phyloP scores from a whole-genome alignment of 345 rosid genomes.

The Clausena lansium region DNA sequence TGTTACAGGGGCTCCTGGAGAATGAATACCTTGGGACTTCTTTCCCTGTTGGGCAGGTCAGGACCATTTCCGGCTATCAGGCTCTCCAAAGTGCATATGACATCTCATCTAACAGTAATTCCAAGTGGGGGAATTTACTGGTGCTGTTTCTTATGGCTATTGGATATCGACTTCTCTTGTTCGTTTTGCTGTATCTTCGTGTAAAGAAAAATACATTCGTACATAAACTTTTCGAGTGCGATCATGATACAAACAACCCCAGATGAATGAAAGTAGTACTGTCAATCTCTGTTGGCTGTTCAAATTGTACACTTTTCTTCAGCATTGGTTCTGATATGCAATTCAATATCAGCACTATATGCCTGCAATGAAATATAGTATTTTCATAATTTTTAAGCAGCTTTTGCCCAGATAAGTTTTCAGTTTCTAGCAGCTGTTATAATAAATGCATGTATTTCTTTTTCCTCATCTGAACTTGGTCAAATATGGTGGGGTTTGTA shows the following conservation, averaged over 20 bases:
- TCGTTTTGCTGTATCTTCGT: slow-evolving; percentile 55
- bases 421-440: background rate
- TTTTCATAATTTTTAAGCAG: background rate
- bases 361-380: background rate
- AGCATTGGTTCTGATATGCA: slow-evolving; percentile 11
- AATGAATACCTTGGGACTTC: slow-evolving; percentile 84
- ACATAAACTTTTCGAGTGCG: slow-evolving; percentile 32
- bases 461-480: background rate
- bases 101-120: slow-evolving; percentile 63
- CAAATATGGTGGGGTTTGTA: background rate
- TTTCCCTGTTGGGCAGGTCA: slow-evolving; percentile 87
- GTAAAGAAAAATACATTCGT: slow-evolving; percentile 34
- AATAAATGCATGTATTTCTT: background rate
- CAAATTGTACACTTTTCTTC: slow-evolving; percentile 2
- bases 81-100: slow-evolving; percentile 70
- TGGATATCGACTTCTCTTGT: slow-evolving; percentile 66
- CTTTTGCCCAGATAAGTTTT: background rate
- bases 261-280: slow-evolving; percentile 34
- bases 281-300: slow-evolving; percentile 5
- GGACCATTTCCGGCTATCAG: slow-evolving; percentile 82
- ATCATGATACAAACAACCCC: slow-evolving; percentile 36
- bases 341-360: background rate
- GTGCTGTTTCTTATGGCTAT: slow-evolving; percentile 76
- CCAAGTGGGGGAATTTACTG: slow-evolving; percentile 90
- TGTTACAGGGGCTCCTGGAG: slow-evolving; percentile 81